phyloP scores from a whole-genome alignment of 768 basidiomycete species.

The Porphyrellus cyaneotinctus region DNA sequence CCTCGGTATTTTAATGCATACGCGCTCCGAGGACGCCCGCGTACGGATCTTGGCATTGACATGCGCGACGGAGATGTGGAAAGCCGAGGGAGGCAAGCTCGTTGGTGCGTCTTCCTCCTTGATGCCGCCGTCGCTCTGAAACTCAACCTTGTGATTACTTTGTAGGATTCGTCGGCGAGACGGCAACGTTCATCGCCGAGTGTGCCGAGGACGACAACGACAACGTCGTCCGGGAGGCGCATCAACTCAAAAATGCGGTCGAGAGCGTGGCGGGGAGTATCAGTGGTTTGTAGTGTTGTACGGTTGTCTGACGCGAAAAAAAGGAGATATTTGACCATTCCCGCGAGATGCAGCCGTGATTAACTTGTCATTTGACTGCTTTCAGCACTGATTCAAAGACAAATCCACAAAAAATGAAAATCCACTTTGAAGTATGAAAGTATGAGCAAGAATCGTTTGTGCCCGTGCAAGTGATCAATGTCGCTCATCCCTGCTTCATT shows the following conservation, averaged over 20 bases:
- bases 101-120: conserved; percentile 45
- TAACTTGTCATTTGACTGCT: no score
- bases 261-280: conserved; percentile 67
- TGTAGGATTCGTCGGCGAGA: conserved; percentile 73
- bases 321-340: no score
- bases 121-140: neutral
- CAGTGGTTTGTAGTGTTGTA: conserved; percentile 25
- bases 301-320: no score
- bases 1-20: conserved; percentile 80
- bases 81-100: conserved; percentile 66
- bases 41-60: conserved; percentile 68
- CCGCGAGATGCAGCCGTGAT: no score
- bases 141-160: neutral
- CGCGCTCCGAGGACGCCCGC: conserved; percentile 73
- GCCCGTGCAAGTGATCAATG: no score
- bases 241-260: conserved; percentile 64
- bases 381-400: no score
- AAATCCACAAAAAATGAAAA: no score
- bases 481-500: no score
- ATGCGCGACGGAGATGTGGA: conserved; percentile 75
- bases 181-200: conserved; percentile 82
- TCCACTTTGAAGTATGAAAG: no score
- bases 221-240: conserved; percentile 66
- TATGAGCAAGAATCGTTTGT: no score
- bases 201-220: conserved; percentile 88